Evolutionary conservation across 1,284 basidiomycete species (phyloP), one percentile per base, ranked within the genome.

Genomic region (Fistulina hepatica): DNA sequence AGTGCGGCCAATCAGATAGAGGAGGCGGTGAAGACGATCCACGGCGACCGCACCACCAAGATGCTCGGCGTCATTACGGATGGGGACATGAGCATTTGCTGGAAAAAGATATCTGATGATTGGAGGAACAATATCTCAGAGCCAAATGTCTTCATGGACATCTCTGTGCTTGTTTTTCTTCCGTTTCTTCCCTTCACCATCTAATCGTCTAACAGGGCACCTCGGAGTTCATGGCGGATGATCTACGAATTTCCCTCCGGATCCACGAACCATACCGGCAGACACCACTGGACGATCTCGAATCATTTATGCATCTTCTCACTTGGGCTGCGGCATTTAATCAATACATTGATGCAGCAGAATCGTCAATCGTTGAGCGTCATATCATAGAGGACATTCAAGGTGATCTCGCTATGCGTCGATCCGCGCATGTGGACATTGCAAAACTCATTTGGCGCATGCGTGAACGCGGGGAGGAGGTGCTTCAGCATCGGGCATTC

Each of bases 231-330:
- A 44, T 44, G 40, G 34, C 36, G 4, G n/a, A 28, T 1, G 3
- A 9, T 6, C 36, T 44, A 15, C 40, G 33, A 2, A 1, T 2
- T 11, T 36, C 40, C 19, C 36, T 42, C 27, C 12, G 21, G 12
- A 7, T n/a, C 0, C 13, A 22, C 7, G 3, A 2, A n/a, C 3
- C 6, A 2, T 42, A 44, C 16, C 6, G 41, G 4, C 43, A 42
- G 4, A 39, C 43, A 0, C 43, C 43, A 2, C 20, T 41, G 2
- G 43, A 44, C 22, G 43, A 44, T 21, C 13, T 41, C 8, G 22
- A 44, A 8, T 44, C 43, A 0, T 44, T 44, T 11, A 41, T 44
- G 30, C 41, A 40, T 39, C 4, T 41, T 2, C 24, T 36, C 12
- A n/a, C 28, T 0, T 44, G 43, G 43, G 39, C 40, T 2, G 28